Base-by-base conservation (phyloP, 2,329 filamentous ascomycete species). In the Sporothrix pallida region DNA sequence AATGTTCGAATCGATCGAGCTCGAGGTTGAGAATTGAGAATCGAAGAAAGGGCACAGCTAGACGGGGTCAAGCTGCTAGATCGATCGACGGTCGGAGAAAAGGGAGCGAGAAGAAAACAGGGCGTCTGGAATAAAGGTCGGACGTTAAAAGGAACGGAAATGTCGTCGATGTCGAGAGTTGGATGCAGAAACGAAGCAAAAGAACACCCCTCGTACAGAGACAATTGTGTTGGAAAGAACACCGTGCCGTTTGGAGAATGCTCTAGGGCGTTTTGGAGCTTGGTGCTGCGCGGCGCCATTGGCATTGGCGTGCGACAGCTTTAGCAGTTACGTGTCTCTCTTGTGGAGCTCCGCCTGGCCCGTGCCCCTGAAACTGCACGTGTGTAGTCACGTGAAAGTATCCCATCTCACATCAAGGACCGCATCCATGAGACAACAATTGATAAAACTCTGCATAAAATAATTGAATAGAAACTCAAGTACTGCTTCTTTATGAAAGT, bases 251-350 rank as follows among this genome's bases (percentile, higher is more conserved):
- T 71, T 62, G 37, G 23, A 23, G 67, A 37, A 13, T 8, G 50
- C 50, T 48, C 7, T 58, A 37, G 67, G 54, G 70, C 44, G 60
- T 26, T 37, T 42, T 17, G 58, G 46, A 67, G 70, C 67, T 65
- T 69, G 71, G 54, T 67, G 37, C 52, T 60, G 68, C 67, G 48
- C 65, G 65, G 67, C 26, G 52, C 52, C 17, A 44, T 46, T 62
- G 50, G 17, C 5, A 44, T 56, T 62, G 60, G 72, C 72, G 54
- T 72, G 72, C 68, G 46, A 48, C 62, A 74, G 74, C 73, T 74
- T 72, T 69, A 72, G 72, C 72, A 65, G 72, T 75, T 75, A 76
- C 75, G 74, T 76, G 75, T 74, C 75, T 76, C 71, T 75, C 58
- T 63, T 70, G 70, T 67, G 72, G 75, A 63, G 69, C 48, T n/a